These are phyloP conservation scores for Penicillium brasilianum DNA, from an alignment of 2,329 filamentous ascomycete genomes.

Conservation along the genomic window DNA sequence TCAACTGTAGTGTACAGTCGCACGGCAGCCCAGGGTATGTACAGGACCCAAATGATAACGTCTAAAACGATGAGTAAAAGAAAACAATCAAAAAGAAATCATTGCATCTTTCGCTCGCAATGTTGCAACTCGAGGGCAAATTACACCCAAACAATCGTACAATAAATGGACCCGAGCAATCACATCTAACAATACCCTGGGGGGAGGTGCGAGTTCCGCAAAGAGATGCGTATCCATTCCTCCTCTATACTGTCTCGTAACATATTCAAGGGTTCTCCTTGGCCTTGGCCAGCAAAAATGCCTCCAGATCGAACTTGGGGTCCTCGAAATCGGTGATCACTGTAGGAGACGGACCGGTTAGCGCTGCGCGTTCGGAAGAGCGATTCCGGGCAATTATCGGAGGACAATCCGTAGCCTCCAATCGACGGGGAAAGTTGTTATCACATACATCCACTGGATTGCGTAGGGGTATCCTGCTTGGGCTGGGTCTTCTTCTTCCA, in stretches of 20 bases:
- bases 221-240: conserved; percentile 40
- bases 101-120: conserved; percentile 49
- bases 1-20: conserved; percentile 47
- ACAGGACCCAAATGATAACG: conserved; percentile 47
- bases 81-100: conserved; percentile 43
- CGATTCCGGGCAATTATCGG: conserved; percentile 15
- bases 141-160: conserved; percentile 51
- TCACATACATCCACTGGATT: conserved; percentile 43
- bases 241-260: conserved; percentile 31
- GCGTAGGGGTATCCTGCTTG: conserved; percentile 45
- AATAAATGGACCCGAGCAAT: conserved; percentile 44
- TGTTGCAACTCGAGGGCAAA: conserved; percentile 45
- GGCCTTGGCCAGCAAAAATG: conserved; percentile 70
- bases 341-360: conserved; percentile 41
- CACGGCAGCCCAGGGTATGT: conserved; percentile 49
- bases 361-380: conserved; percentile 14
- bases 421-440: not conserved
- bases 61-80: conserved; percentile 42
- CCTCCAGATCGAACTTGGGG: conserved; percentile 92
- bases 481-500: conserved; percentile 77
- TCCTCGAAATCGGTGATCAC: conserved; percentile 78
- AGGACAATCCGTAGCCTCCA: conserved; percentile 4
- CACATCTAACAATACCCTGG: conserved; percentile 42
- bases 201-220: conserved; percentile 39
- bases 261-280: conserved; percentile 46